Conservation (phyloP, 768 basidiomycete species). For the Cyathus striatus region DNA sequence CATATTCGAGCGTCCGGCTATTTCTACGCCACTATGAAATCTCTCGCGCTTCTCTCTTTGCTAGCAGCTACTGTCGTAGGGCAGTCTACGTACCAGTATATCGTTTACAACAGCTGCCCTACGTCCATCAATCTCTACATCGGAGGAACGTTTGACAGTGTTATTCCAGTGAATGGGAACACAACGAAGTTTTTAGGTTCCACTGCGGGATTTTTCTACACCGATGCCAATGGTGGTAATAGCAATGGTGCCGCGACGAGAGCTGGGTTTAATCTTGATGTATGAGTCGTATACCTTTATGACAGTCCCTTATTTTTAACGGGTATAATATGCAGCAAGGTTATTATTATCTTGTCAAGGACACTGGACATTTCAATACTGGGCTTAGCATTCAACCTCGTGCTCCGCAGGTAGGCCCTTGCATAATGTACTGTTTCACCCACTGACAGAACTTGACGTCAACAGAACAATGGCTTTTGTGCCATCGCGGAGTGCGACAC, state of each 20-base stretch:
- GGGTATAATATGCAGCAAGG: slow-evolving; percentile 7
- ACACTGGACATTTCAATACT: slow-evolving; percentile 22
- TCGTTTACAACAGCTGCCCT: slow-evolving; percentile 17
- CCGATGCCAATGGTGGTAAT: slow-evolving; percentile 13
- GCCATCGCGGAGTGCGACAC: slow-evolving; percentile 13
- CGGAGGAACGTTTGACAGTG: slow-evolving; percentile 7
- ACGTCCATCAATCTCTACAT: slow-evolving; percentile 12
- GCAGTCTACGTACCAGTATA: slow-evolving; percentile 5
- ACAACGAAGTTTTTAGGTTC: slow-evolving; percentile 9
- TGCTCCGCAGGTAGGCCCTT: no score
- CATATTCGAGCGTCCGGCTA: no score
- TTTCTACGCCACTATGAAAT: no score
- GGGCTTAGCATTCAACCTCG: slow-evolving; percentile 22
- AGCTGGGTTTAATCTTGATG: slow-evolving; percentile 15
- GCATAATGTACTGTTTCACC: slow-evolving; percentile 12
- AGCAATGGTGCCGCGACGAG: slow-evolving; percentile 10
- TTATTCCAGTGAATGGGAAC: slow-evolving; percentile 6
- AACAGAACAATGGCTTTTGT: slow-evolving; percentile 15
- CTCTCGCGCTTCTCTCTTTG: background rate
- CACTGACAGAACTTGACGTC: slow-evolving; percentile 8
- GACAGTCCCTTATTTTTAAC: background rate
- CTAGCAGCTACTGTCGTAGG: background rate
- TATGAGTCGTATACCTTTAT: background rate
- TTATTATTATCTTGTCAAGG: slow-evolving; percentile 25
- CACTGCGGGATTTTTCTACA: slow-evolving; percentile 14